These are phyloP conservation scores for Serendipita sp. DNA, from an alignment of 768 basidiomycete genomes.

Conservation along the genomic window DNA sequence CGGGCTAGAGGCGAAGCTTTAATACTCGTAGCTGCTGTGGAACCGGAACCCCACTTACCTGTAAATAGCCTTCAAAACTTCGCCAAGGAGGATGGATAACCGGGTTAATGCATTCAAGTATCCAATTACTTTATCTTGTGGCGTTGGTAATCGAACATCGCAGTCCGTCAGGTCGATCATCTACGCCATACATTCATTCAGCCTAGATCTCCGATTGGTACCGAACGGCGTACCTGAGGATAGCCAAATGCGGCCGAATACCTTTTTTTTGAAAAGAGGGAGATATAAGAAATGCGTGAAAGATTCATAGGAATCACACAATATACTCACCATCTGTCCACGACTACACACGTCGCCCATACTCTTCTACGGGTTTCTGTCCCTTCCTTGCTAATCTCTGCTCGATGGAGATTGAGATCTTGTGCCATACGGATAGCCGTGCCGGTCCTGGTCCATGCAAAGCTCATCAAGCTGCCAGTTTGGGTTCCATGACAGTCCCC, in stretches of 20 bases:
- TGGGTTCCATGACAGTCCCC: slow-evolving; percentile 85
- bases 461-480: slow-evolving; percentile 71
- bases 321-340: slow-evolving; percentile 67
- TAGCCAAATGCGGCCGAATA: slow-evolving; percentile 3
- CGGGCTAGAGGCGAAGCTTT: slow-evolving; percentile 32
- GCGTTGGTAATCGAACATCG: slow-evolving; percentile 82
- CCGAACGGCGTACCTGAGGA: background rate
- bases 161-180: slow-evolving; percentile 97
- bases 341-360: slow-evolving; percentile 90
- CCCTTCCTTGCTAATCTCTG: slow-evolving; percentile 68
- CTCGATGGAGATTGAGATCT: slow-evolving; percentile 87
- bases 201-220: background rate
- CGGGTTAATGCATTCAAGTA: slow-evolving; percentile 88
- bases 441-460: slow-evolving; percentile 74
- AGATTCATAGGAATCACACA: background rate
- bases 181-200: background rate
- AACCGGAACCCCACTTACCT: slow-evolving; percentile 29
- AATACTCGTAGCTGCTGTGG: background rate
- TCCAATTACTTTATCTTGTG: slow-evolving; percentile 58
- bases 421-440: slow-evolving; percentile 94
- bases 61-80: slow-evolving; percentile 86
- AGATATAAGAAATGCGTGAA: background rate
- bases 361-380: slow-evolving; percentile 78
- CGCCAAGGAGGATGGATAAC: slow-evolving; percentile 77
- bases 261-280: background rate